phyloP scores from a whole-genome alignment of 2,329 filamentous ascomycete species.

The Fusarium nodosum region DNA sequence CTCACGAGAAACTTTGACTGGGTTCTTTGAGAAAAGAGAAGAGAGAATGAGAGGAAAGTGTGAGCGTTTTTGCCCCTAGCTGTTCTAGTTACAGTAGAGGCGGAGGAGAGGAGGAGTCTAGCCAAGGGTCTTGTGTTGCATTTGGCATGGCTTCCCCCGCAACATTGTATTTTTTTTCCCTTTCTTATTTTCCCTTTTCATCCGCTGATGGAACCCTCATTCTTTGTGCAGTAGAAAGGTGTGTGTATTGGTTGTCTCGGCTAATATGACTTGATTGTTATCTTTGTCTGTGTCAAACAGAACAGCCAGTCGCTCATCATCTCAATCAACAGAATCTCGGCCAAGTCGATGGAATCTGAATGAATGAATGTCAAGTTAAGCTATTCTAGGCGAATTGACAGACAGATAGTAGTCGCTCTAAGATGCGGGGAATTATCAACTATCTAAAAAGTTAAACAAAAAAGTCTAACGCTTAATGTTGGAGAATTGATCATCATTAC shows the following conservation, averaged over 20 bases:
- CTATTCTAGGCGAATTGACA: no score
- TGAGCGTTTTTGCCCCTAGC: constrained; percentile 23
- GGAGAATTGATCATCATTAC: constrained; percentile 1
- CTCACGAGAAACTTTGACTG: constrained; percentile 35
- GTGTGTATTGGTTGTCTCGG: constrained; percentile 21
- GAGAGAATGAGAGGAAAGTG: background rate
- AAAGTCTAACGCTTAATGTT: background rate
- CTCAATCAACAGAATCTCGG: no score
- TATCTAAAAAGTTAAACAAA: background rate
- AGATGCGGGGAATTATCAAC: background rate
- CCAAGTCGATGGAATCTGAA: no score
- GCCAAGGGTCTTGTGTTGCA: constrained; percentile 12
- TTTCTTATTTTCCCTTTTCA: constrained; percentile 12
- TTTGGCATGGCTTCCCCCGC: constrained; percentile 30
- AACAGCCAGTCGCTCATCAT: background rate
- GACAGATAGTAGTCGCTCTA: background rate
- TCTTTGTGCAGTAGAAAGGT: background rate
- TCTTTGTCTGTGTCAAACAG: background rate
- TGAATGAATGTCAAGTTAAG: background rate
- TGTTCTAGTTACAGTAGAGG: constrained; percentile 15
- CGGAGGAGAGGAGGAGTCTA: constrained; percentile 10
- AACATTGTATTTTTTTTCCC: constrained; percentile 34
- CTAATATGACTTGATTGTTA: constrained; percentile 10
- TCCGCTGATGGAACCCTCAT: constrained; percentile 11
- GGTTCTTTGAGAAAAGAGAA: background rate